Evolutionary conservation across 768 basidiomycete species (phyloP), one percentile per base, ranked within the genome.

Genomic region (Clitopilus hobsonii): DNA sequence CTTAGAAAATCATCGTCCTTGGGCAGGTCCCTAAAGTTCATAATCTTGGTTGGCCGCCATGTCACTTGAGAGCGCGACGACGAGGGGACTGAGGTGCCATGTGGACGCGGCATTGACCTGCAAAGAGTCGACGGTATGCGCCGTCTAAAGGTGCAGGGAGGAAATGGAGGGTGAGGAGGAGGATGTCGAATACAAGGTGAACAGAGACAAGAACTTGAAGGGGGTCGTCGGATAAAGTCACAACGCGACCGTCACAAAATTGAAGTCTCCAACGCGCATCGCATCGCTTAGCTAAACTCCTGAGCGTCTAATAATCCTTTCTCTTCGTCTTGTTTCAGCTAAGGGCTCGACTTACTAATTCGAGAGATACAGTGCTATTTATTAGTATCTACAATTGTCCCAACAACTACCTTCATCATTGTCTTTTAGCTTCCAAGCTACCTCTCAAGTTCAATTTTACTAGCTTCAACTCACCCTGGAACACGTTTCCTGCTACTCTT

Each of bases 1-100:
- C 87, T 89, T 67, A 94, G 85, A 69, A 92, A 93, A 72, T 94
- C 91, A 69, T 94, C 91, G 73, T 94, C 91, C 70, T 83, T 85
- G 64, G 91, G 89, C 58, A 94, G 82, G 82, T 94, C 91, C 71
- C 82, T 82, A 80, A 90, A 88, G 74, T 90, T 89, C 90, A 93
- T 93, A 62, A 89, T 86, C 77, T 89, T 91, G 49, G 89, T 92
- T 18, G 85, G 85, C 38, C 87, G 84, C 90, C 90, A 92, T 72
- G 72, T 62, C 55, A 85, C 64, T 55, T 65, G 53, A 36, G 65
- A 63, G 41, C 58, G 63, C 6, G 60, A 56, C 26, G 71, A 61
- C 16, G 69, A 59, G 3, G 56, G 54, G 51, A 45, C 24, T 51
- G 54, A 57, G 51, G 52, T 49, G 36, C 38, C 53, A 52, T 53